phyloP scores from a whole-genome alignment of 2,329 filamentous ascomycete species.

The Elsinoe perseae region DNA sequence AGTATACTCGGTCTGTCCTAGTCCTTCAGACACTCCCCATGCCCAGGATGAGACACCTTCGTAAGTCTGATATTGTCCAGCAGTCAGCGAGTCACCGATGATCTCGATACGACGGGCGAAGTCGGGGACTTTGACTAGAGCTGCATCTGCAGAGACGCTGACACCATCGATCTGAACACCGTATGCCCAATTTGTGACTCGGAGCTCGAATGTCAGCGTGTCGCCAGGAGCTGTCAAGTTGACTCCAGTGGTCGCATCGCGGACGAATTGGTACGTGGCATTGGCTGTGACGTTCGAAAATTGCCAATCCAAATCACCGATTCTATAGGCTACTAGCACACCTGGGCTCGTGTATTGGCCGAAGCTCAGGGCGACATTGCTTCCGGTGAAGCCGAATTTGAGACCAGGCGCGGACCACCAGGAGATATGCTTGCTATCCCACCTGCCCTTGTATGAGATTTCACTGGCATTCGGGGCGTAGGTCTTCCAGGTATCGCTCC shows the following conservation, averaged over 20 bases:
- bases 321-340: slow-evolving; percentile 51
- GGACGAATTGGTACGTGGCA: slow-evolving; percentile 50
- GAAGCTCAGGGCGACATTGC: slow-evolving; percentile 47
- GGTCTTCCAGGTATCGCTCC: slow-evolving; percentile 36
- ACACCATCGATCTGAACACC: slow-evolving; percentile 51
- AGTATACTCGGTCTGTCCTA: slow-evolving; percentile 52
- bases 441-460: slow-evolving; percentile 55
- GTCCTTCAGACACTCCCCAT: slow-evolving; percentile 48
- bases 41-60: slow-evolving; percentile 51
- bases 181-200: slow-evolving; percentile 55
- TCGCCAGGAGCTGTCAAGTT: slow-evolving; percentile 37
- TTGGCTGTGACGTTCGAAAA: slow-evolving; percentile 54
- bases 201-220: slow-evolving; percentile 48
- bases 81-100: slow-evolving; percentile 43
- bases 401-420: slow-evolving; percentile 46
- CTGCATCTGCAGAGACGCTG: slow-evolving; percentile 38
- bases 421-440: slow-evolving; percentile 53
- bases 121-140: slow-evolving; percentile 38
- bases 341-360: slow-evolving; percentile 44
- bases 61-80: slow-evolving; percentile 52
- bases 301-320: slow-evolving; percentile 52
- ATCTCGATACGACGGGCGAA: slow-evolving; percentile 36
- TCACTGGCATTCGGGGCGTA: slow-evolving; percentile 47
- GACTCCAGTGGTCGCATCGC: slow-evolving; percentile 38
- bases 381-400: slow-evolving; percentile 49